phyloP scores from a whole-genome alignment of 2,329 filamentous ascomycete genomes.

The Aureobasidium mangrovei region DNA sequence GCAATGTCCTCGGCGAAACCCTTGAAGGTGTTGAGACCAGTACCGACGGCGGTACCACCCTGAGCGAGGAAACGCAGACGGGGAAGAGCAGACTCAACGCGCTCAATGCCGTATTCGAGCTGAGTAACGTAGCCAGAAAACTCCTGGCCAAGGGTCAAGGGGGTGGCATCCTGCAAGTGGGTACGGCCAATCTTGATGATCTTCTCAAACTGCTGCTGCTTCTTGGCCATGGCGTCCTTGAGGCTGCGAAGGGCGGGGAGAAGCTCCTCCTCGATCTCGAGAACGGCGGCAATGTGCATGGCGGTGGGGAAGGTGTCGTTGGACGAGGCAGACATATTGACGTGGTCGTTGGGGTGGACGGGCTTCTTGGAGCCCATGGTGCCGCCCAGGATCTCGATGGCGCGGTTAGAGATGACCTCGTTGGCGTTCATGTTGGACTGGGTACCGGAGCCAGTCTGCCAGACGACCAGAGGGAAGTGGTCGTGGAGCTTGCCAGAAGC shows the following conservation, averaged over 20 bases:
- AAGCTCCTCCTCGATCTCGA: slow-evolving; percentile 81
- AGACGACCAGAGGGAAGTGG: slow-evolving; percentile 97
- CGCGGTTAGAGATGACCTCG: slow-evolving; percentile 98
- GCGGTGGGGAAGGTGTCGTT: slow-evolving; percentile 99
- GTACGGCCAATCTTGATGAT: slow-evolving; percentile 99
- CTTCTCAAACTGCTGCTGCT: slow-evolving; percentile 80
- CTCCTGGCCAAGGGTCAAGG: slow-evolving; percentile 89
- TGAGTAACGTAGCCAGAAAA: slow-evolving; percentile 97
- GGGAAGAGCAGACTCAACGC: slow-evolving; percentile 72
- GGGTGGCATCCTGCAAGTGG: slow-evolving; percentile 94
- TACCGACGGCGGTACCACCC: slow-evolving; percentile 93
- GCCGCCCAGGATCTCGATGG: slow-evolving; percentile 94
- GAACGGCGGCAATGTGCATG: slow-evolving; percentile 97
- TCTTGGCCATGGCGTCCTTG: slow-evolving; percentile 73
- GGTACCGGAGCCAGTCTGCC: slow-evolving; percentile 97
- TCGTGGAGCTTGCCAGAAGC: slow-evolving; percentile 87
- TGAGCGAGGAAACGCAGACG: slow-evolving; percentile 83
- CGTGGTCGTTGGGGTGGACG: slow-evolving; percentile 98
- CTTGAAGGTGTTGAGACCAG: slow-evolving; percentile 93
- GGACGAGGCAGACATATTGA: slow-evolving; percentile 97
- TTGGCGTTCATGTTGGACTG: slow-evolving; percentile 99
- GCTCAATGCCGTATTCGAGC: slow-evolving; percentile 81
- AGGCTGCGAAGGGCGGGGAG: slow-evolving; percentile 76
- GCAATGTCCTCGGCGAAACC: slow-evolving; percentile 94
- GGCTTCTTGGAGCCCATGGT: slow-evolving; percentile 95